Conservation (phyloP, 2,329 filamentous ascomycete species). For the Pseudogymnoascus sp. region DNA sequence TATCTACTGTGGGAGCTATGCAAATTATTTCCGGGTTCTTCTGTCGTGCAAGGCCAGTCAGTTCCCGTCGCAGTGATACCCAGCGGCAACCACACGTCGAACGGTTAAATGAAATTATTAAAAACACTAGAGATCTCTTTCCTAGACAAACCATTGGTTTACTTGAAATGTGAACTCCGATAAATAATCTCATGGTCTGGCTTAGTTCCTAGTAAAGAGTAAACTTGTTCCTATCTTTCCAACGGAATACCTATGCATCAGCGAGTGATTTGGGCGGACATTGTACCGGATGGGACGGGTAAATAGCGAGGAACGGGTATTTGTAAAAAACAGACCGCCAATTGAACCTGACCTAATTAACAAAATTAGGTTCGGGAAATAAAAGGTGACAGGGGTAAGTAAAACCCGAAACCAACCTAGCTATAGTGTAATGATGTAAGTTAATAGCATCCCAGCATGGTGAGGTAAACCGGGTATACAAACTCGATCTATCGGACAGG, state of each 20-base stretch:
- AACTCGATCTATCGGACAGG: no score
- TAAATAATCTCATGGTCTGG: not conserved
- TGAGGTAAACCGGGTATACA: not conserved
- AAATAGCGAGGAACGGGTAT: not conserved
- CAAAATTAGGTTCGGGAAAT: not conserved
- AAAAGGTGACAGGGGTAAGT: not conserved
- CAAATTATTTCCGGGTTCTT: no score
- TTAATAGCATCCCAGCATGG: not conserved
- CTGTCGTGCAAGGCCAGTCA: no score
- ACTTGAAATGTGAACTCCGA: not conserved
- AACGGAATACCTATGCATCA: not conserved
- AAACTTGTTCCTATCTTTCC: not conserved
- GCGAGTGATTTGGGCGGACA: not conserved
- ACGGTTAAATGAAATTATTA: no score
- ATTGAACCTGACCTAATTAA: no score
- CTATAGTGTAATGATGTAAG: no score
- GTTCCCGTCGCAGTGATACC: no score
- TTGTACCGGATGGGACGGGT: not conserved
- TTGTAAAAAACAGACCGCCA: not conserved
- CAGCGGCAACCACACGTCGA: no score
- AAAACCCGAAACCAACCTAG: no score
- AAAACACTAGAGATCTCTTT: no score
- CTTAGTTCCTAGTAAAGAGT: not conserved
- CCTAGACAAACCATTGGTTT: not conserved
- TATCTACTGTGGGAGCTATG: no score